Percentiles rank a stretch among this genome's conserved stretches.
Conservation (phyloP, 2,329 filamentous ascomycete genomes). For the Colletotrichum limetticola region DNA sequence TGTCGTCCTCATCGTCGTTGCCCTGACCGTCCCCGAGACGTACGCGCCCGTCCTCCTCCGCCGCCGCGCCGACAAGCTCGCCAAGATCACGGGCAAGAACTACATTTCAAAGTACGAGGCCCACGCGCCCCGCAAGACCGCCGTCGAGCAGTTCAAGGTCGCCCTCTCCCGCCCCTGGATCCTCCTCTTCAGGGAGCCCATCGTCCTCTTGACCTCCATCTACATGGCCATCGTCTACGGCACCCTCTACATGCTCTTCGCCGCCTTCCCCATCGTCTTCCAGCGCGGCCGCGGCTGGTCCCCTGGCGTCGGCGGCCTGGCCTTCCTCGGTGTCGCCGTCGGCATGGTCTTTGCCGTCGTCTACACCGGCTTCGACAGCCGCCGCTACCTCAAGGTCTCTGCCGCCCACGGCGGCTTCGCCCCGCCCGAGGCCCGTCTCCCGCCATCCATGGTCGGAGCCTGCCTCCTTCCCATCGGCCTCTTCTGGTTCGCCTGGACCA, state of each 20-base stretch:
- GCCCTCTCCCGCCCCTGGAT: slow-evolving; percentile 69
- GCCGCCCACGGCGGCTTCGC: slow-evolving; percentile 58
- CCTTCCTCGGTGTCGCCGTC: slow-evolving; percentile 76
- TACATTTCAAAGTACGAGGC: slow-evolving; percentile 53
- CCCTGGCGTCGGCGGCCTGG: slow-evolving; percentile 67
- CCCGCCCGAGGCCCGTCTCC: slow-evolving; percentile 67
- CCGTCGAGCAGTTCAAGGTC: slow-evolving; percentile 57
- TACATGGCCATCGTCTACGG: slow-evolving; percentile 74
- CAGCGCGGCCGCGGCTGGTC: slow-evolving; percentile 68
- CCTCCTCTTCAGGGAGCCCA: slow-evolving; percentile 76
- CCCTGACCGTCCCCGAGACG: slow-evolving; percentile 58
- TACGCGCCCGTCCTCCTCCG: slow-evolving; percentile 43
- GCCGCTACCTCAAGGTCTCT: slow-evolving; percentile 52
- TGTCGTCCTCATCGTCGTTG: slow-evolving; percentile 41
- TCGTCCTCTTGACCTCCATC: slow-evolving; percentile 72
- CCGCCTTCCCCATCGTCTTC: slow-evolving; percentile 74
- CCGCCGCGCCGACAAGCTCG: slow-evolving; percentile 39
- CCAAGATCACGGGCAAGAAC: slow-evolving; percentile 35
- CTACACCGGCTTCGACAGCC: slow-evolving; percentile 58
- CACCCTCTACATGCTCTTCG: slow-evolving; percentile 69
- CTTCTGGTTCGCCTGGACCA: slow-evolving; percentile 70
- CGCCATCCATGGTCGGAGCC: slow-evolving; percentile 64
- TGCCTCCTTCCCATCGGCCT: slow-evolving; percentile 64
- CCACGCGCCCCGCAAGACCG: slow-evolving; percentile 51
- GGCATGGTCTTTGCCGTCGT: slow-evolving; percentile 69